Conservation (phyloP, 495 filamentous ascomycete species). For the Glutinoglossum americanum region DNA sequence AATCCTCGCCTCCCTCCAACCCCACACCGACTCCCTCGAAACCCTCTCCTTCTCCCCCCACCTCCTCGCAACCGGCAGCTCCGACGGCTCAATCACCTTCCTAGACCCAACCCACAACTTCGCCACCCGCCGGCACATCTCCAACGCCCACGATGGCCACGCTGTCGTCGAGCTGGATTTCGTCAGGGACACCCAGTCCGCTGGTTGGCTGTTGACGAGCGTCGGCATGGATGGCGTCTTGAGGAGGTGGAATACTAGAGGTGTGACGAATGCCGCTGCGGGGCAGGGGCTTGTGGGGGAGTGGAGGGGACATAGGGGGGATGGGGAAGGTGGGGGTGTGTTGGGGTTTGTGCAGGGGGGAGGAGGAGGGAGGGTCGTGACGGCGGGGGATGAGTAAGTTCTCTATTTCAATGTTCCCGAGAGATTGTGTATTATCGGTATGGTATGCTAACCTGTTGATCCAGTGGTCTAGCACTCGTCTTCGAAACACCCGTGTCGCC, state of each 20-base stretch:
- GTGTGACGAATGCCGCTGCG: slow-evolving; percentile 43
- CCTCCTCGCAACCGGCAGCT: slow-evolving; percentile 68
- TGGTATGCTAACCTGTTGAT: neutral
- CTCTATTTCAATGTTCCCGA: neutral
- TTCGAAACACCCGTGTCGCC: neutral
- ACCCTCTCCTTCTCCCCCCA: slow-evolving; percentile 65
- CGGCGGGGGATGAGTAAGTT: slow-evolving; percentile 65
- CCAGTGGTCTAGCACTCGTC: neutral
- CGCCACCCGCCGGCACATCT: slow-evolving; percentile 56
- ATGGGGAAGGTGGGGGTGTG: slow-evolving; percentile 68
- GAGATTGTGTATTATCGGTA: neutral
- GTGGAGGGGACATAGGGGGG: slow-evolving; percentile 63
- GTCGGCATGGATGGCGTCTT: slow-evolving; percentile 80
- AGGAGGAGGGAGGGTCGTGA: slow-evolving; percentile 47
- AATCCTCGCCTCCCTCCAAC: slow-evolving; percentile 49
- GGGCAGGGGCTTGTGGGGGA: slow-evolving; percentile 47
- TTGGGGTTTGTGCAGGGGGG: slow-evolving; percentile 68
- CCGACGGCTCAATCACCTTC: slow-evolving; percentile 76
- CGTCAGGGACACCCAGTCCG: slow-evolving; percentile 22
- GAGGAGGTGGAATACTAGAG: slow-evolving; percentile 66
- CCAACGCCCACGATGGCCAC: slow-evolving; percentile 59
- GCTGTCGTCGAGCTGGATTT: slow-evolving; percentile 89
- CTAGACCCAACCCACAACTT: slow-evolving; percentile 73
- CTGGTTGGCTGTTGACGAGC: slow-evolving; percentile 45
- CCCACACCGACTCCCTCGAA: slow-evolving; percentile 64